These are phyloP conservation scores for Geosmithia morbida DNA, from an alignment of 2,329 filamentous ascomycete species.

Conservation along the genomic window DNA sequence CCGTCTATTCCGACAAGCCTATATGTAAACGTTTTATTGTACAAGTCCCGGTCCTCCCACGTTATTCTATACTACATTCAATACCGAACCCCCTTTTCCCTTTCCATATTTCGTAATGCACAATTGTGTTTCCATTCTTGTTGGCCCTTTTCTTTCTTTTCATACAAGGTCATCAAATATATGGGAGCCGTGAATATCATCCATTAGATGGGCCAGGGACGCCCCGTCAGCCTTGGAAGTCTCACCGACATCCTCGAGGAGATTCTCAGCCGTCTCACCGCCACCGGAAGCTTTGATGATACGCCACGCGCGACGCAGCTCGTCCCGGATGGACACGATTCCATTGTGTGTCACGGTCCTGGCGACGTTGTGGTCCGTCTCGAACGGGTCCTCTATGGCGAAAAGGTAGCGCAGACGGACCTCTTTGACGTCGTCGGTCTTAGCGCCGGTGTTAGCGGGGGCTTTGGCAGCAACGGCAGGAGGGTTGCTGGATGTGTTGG, in stretches of 20 bases:
- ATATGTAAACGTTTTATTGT: too few species aligned
- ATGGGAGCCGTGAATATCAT: constrained; percentile 17
- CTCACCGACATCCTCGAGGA: constrained; percentile 36
- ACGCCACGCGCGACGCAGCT: constrained; percentile 68
- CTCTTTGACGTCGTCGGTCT: constrained; percentile 41
- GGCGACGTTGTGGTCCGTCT: constrained; percentile 76
- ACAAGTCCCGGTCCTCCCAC: too few species aligned
- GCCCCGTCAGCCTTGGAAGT: constrained; percentile 6
- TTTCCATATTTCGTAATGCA: neutral
- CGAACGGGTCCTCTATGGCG: constrained; percentile 86
- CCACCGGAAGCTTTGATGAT: constrained; percentile 46
- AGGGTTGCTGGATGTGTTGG: neutral
- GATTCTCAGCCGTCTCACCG: constrained; percentile 23
- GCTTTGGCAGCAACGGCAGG: neutral
- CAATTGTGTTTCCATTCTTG: neutral
- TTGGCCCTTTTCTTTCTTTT: neutral
- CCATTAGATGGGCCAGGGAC: constrained; percentile 12
- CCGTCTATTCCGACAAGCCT: too few species aligned
- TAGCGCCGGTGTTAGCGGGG: neutral
- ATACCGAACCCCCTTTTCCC: too few species aligned
- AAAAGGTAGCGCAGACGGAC: constrained; percentile 71
- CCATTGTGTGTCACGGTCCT: constrained; percentile 73
- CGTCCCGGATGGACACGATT: constrained; percentile 68
- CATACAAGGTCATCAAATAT: constrained; percentile 1
- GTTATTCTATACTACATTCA: too few species aligned